phyloP scores from a whole-genome alignment of 2,329 filamentous ascomycete genomes.

The Emergomyces pasteurianus region DNA sequence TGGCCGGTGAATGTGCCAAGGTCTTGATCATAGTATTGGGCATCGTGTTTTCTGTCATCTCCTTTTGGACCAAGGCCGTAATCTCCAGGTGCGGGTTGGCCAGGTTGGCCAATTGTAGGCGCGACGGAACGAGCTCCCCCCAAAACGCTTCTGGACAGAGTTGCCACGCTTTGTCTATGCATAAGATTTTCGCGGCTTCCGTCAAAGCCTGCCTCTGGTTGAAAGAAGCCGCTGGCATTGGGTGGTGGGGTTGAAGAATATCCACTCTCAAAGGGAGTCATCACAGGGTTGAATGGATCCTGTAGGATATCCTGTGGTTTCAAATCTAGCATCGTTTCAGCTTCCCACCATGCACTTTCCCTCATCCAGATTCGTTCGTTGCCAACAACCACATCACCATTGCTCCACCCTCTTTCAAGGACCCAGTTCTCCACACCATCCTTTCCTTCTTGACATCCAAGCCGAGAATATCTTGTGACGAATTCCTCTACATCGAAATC shows the following conservation, averaged over 20 bases:
- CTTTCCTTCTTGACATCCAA: conserved; percentile 80
- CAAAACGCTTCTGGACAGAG: conserved; percentile 37
- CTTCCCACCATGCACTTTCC: conserved; percentile 93
- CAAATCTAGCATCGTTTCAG: conserved; percentile 87
- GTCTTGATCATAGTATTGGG: conserved; percentile 58
- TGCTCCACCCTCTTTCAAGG: conserved; percentile 92
- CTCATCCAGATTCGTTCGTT: conserved; percentile 92
- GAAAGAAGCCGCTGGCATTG: conserved; percentile 55
- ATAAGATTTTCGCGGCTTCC: conserved; percentile 63
- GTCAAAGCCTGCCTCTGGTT: conserved; percentile 48
- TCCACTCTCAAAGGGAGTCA: conserved; percentile 55
- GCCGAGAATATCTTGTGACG: conserved; percentile 61
- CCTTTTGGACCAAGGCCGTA: conserved; percentile 84
- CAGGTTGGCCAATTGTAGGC: conserved; percentile 43
- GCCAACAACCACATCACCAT: conserved; percentile 86
- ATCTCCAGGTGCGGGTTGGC: conserved; percentile 58
- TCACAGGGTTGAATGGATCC: conserved; percentile 38
- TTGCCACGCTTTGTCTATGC: conserved; percentile 38
- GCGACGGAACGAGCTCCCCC: conserved; percentile 42
- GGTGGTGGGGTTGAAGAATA: conserved; percentile 50
- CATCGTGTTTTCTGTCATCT: conserved; percentile 60
- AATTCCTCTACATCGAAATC: conserved; percentile 96
- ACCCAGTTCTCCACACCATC: conserved; percentile 94
- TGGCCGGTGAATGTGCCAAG: conserved; percentile 53
- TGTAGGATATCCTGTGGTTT: conserved; percentile 49